These are phyloP conservation scores for Myxozyma neotropica DNA, from an alignment of 805 yeast species.

Conservation along the genomic window DNA sequence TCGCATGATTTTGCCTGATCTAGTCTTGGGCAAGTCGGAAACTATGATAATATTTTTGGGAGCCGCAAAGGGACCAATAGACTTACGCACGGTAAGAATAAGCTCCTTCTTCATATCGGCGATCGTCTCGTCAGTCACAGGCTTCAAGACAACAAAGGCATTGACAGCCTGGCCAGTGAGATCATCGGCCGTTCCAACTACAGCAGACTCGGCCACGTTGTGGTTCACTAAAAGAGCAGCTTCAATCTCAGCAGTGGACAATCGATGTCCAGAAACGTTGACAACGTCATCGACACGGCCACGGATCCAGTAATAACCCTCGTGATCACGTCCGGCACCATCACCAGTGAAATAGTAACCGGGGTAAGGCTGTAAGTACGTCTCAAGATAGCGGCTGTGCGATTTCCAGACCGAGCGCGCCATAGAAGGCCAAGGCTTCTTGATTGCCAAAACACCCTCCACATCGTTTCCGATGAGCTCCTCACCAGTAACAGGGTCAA, in stretches of 20 bases:
- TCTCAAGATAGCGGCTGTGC: constrained; percentile 82
- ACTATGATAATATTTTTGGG: constrained; percentile 85
- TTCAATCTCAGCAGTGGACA: constrained; percentile 98
- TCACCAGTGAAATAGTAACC: constrained; percentile 97
- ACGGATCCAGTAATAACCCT: constrained; percentile 96
- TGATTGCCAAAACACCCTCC: constrained; percentile 93
- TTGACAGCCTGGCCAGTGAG: constrained; percentile 97
- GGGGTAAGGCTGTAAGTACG: constrained; percentile 90
- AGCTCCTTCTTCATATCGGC: constrained; percentile 64
- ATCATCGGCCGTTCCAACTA: constrained; percentile 91
- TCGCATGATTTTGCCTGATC: constrained; percentile 99
- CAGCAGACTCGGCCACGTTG: constrained; percentile 92
- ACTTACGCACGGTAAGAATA: constrained; percentile 84
- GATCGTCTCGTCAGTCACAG: constrained; percentile 45
- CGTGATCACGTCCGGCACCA: constrained; percentile 96
- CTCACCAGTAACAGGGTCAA: constrained; percentile 90
- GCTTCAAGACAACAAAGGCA: constrained; percentile 87
- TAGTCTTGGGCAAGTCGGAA: constrained; percentile 93
- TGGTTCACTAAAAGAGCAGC: constrained; percentile 80
- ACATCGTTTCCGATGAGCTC: constrained; percentile 85
- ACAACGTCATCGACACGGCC: constrained; percentile 99
- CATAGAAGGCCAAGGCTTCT: constrained; percentile 97
- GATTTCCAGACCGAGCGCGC: constrained; percentile 93
- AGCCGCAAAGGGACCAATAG: constrained; percentile 92
- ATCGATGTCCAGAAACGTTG: constrained; percentile 95